These are phyloP conservation scores for Tylopilus intermedius DNA, from an alignment of 768 basidiomycete genomes.

Conservation along the genomic window DNA sequence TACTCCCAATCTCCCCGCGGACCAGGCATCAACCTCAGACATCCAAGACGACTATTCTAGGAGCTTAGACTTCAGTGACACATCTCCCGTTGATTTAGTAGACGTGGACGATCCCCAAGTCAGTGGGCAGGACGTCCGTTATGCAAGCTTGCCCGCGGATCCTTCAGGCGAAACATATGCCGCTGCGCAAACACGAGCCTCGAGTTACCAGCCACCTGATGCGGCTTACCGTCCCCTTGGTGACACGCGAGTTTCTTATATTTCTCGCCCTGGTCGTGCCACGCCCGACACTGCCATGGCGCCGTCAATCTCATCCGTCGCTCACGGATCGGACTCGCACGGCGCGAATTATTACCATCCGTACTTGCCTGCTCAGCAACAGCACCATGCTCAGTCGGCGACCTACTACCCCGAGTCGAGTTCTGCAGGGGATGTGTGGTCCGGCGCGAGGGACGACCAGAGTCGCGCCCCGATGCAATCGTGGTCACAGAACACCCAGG, in stretches of 20 bases:
- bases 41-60: slow-evolving; percentile 28
- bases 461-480: slow-evolving; percentile 18
- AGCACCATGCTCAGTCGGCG: slow-evolving; percentile 18
- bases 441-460: slow-evolving; percentile 21
- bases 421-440: slow-evolving; percentile 19
- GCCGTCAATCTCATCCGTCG: slow-evolving; percentile 19
- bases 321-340: slow-evolving; percentile 24
- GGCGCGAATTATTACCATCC: slow-evolving; percentile 22
- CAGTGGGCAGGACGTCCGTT: slow-evolving; percentile 18
- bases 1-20: slow-evolving; percentile 26
- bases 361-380: slow-evolving; percentile 24
- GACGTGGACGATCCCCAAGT: slow-evolving; percentile 21
- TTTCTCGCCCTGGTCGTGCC: slow-evolving; percentile 22
- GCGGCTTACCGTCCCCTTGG: slow-evolving; percentile 22
- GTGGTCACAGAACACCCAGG: slow-evolving; percentile 26
- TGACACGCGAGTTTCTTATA: slow-evolving; percentile 26
- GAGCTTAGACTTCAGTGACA: slow-evolving; percentile 33
- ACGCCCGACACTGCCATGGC: slow-evolving; percentile 24
- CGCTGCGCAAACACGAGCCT: slow-evolving; percentile 13
- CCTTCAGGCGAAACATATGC: slow-evolving; percentile 12
- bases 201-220: slow-evolving; percentile 26
- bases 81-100: slow-evolving; percentile 35
- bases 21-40: slow-evolving; percentile 30
- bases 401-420: slow-evolving; percentile 23
- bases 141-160: slow-evolving; percentile 22